phyloP scores from a whole-genome alignment of 306 rosid species.

The Vigna radiata region DNA sequence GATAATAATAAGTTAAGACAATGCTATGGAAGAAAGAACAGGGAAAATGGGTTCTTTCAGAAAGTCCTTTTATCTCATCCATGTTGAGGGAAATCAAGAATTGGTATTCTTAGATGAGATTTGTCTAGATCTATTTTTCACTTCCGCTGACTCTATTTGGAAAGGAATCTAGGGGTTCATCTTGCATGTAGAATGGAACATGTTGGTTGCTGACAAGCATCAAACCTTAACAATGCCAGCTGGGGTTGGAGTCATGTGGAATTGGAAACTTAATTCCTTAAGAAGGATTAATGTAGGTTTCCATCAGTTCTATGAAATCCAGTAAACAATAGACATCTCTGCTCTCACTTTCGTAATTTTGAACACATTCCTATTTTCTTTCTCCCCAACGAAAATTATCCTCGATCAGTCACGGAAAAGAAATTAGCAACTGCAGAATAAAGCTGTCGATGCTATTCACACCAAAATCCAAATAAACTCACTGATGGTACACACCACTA shows the following conservation, averaged over 20 bases:
- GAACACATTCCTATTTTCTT: background rate
- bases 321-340: background rate
- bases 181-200: slow-evolving; percentile 6
- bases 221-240: background rate
- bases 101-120: slow-evolving; percentile 5
- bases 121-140: background rate
- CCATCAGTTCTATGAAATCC: slow-evolving; percentile 5
- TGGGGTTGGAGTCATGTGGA: background rate
- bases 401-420: background rate
- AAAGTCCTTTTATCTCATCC: background rate
- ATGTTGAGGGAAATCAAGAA: slow-evolving; percentile 11
- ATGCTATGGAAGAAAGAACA: background rate
- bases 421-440: background rate
- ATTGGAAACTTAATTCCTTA: background rate
- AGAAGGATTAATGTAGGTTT: background rate
- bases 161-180: slow-evolving; percentile 6
- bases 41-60: slow-evolving; percentile 1
- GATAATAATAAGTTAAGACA: slow-evolving; percentile 6
- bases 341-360: background rate
- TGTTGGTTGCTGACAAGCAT: background rate
- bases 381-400: slow-evolving; percentile 20
- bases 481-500: background rate
- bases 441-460: too few relatives aligned
- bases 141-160: background rate
- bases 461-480: background rate